Evolutionary conservation across 2,329 filamentous ascomycete genomes (phyloP), one percentile per base, ranked within the genome.

Genomic region (Ophiocordyceps camponoti-rufipedis): DNA sequence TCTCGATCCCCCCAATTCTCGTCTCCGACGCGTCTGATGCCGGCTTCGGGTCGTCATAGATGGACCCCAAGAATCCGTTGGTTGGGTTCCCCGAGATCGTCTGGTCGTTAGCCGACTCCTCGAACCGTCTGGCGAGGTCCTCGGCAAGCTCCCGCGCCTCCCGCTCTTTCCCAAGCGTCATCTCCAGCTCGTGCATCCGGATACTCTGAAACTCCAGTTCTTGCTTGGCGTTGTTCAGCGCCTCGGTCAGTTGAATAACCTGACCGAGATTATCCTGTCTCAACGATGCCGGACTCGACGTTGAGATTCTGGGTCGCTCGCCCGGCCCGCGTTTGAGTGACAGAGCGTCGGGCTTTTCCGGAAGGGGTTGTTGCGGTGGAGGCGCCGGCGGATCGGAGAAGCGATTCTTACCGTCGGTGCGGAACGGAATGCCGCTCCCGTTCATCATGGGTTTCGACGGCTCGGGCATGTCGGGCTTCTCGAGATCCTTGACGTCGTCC

Each of bases 381-480:
- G 89, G 89, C 19, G 88, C 89, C 4, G 89, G 89, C 44, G 89
- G 89, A 47, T 95, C 88, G 1, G 85, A 91, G 59, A 95, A 96
- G 45, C 87, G 76, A 5, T 84, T 76, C 55, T 91, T 89, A 39
- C 80, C 68, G 56, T 94, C 87, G 18, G 78, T 65, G 52, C 85
- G 81, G 54, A 75, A 75, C 0, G 72, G 65, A 9, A 71, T 54
- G 23, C 60, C 62, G 49, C 68, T 71, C 23, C 72, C 72, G 48
- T 76, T 75, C 1, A 66, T 55, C n/a, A 69, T 55, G n/a, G 58
- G 59, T 46, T 74, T 78, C 0, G 64, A 58, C 2, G 63, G 59
- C 43, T 78, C 74, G 2, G 63, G 52, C 1, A 53, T 55, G 14
- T 75, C 69, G 1, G 63, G 59, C 49, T 72, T 76, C 38, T 77